Evolutionary conservation across 2,329 filamentous ascomycete species (phyloP).

Genomic region (Xylariales sp.): DNA sequence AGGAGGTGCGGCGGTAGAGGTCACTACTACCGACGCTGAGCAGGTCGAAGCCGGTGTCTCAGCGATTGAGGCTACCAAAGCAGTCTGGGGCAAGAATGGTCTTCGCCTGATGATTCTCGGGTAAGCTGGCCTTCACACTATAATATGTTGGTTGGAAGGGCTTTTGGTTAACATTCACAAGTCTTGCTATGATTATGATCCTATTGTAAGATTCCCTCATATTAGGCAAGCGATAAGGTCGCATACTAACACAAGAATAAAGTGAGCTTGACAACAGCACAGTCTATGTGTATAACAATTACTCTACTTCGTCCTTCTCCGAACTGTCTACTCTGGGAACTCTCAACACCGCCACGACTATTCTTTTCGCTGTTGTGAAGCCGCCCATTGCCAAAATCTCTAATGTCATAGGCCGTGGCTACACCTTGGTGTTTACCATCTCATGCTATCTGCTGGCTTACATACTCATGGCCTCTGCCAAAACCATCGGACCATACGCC

Average conservation of each 20-base stretch:
- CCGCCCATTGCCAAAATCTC: slow-evolving; percentile 58
- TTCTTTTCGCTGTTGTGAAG: slow-evolving; percentile 49
- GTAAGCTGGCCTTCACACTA: no score
- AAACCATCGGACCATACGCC: slow-evolving; percentile 46
- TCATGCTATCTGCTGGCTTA: slow-evolving; percentile 51
- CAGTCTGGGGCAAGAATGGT: slow-evolving; percentile 15
- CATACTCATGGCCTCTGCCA: slow-evolving; percentile 51
- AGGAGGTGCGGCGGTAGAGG: no score
- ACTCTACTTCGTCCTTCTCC: slow-evolving; percentile 26
- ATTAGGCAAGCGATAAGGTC: no score
- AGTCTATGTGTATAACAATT: slow-evolving; percentile 21
- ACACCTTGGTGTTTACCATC: slow-evolving; percentile 53
- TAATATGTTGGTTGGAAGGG: no score
- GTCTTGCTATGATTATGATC: slow-evolving; percentile 17
- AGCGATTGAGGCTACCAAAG: slow-evolving; percentile 13
- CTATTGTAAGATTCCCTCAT: no score
- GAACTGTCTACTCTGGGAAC: slow-evolving; percentile 23
- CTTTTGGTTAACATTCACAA: no score
- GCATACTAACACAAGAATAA: no score
- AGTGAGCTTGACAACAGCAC: slow-evolving; percentile 18
- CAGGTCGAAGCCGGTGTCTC: slow-evolving; percentile 11
- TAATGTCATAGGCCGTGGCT: slow-evolving; percentile 58
- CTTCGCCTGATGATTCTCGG: slow-evolving; percentile 14
- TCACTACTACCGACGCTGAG: no score
- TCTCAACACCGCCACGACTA: slow-evolving; percentile 24